Evolutionary conservation across 1,284 basidiomycete genomes (phyloP).

Genomic region (Ceratobasidium sp.): DNA sequence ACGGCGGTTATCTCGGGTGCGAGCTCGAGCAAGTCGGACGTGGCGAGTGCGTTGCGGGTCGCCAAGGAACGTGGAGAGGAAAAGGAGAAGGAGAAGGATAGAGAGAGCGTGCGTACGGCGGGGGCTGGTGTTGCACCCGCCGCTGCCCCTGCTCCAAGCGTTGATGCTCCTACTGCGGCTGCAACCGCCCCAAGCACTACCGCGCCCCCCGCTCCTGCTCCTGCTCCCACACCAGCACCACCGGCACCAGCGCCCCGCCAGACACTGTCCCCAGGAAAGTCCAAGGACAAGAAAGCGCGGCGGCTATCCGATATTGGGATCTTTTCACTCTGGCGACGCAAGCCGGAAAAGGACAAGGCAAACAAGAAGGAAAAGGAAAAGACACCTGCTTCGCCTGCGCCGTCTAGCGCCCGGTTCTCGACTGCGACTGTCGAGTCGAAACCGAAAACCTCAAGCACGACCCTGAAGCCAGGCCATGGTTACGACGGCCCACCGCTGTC

Average conservation of each 20-base stretch:
- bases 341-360: slow-evolving; percentile 31
- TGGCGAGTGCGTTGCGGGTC: slow-evolving; percentile 8
- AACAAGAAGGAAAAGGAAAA: slow-evolving; percentile 11
- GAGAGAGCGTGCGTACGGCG: slow-evolving; percentile 22
- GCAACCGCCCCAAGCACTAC: neutral
- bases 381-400: neutral
- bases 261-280: slow-evolving; percentile 14
- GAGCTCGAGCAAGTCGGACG: slow-evolving; percentile 37
- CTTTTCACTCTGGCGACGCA: slow-evolving; percentile 30
- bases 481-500: slow-evolving; percentile 4
- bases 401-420: slow-evolving; percentile 9
- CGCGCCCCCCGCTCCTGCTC: neutral
- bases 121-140: neutral
- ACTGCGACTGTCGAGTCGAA: slow-evolving; percentile 11
- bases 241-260: neutral
- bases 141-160: neutral
- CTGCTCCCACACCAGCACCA: neutral
- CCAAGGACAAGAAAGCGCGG: slow-evolving; percentile 27
- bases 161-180: neutral
- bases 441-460: neutral
- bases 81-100: slow-evolving; percentile 34
- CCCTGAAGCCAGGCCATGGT: neutral
- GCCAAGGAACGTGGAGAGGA: slow-evolving; percentile 21
- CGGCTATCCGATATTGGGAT: slow-evolving; percentile 28
- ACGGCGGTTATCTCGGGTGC: slow-evolving; percentile 31